Evolutionary conservation across 139 green algal genomes (phyloP).

Genomic region (Protoeuglena noctilucae): DNA sequence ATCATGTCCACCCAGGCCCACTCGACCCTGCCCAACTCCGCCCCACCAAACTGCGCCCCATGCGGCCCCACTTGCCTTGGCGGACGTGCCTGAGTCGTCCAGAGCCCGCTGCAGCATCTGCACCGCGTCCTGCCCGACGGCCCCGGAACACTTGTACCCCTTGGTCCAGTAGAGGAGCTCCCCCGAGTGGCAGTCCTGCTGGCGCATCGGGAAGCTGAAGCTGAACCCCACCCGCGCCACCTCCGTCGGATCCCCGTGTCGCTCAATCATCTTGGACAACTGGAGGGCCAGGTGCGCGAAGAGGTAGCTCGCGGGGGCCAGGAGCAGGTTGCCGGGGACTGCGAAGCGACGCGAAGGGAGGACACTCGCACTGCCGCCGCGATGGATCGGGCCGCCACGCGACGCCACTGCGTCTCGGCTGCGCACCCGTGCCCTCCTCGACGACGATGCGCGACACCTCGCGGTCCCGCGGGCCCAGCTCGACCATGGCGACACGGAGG

Average conservation of each 20-base stretch:
- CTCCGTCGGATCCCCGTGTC: not conserved
- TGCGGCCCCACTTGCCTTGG: not conserved
- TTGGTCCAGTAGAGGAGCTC: slow-evolving; percentile 81
- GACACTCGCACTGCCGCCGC: not conserved
- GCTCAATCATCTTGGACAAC: not conserved
- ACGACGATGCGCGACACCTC: slow-evolving; percentile 6
- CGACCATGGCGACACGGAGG: slow-evolving; percentile 50
- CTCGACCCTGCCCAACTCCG: not conserved
- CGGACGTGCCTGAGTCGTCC: not conserved
- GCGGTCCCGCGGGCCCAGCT: slow-evolving; percentile 5
- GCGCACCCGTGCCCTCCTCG: not conserved
- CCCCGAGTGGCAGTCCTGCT: slow-evolving; percentile 52
- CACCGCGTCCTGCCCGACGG: slow-evolving; percentile 29
- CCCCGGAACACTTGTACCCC: slow-evolving; percentile 29
- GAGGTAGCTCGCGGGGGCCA: slow-evolving; percentile 24
- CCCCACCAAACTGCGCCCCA: too few species aligned
- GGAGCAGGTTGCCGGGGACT: slow-evolving; percentile 34
- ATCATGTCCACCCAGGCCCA: not conserved
- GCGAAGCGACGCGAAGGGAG: too few species aligned
- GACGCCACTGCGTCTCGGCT: too few species aligned
- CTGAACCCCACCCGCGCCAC: slow-evolving; percentile 59
- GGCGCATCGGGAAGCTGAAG: slow-evolving; percentile 74
- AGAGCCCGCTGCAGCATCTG: slow-evolving; percentile 19
- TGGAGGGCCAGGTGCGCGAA: slow-evolving; percentile 54
- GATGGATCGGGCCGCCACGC: not conserved